Conservation (phyloP, 2,329 filamentous ascomycete species). For the Intubia oerlemansii region DNA sequence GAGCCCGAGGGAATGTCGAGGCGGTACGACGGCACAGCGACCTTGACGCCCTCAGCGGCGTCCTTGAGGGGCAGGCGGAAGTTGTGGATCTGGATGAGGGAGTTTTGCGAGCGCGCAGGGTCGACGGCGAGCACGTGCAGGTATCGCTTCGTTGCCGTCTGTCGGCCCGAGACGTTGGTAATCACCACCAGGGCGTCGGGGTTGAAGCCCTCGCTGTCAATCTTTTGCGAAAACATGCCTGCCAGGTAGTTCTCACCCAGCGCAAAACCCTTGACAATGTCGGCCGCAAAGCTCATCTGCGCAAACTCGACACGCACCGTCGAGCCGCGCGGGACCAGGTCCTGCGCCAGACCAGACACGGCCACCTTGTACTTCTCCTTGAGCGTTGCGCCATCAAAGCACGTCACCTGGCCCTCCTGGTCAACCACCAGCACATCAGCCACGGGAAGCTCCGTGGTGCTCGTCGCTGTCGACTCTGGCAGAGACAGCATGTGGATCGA, state of each 20-base stretch:
- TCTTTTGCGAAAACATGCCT: slow-evolving; percentile 25
- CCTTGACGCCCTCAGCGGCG: neutral
- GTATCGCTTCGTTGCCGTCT: slow-evolving; percentile 10
- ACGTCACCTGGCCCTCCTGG: slow-evolving; percentile 36
- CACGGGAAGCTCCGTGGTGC: neutral
- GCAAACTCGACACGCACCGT: slow-evolving; percentile 28
- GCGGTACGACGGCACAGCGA: slow-evolving; percentile 20
- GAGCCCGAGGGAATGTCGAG: slow-evolving; percentile 42
- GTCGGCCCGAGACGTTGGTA: slow-evolving; percentile 15
- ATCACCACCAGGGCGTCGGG: slow-evolving; percentile 34
- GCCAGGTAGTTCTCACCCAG: slow-evolving; percentile 31
- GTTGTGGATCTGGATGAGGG: slow-evolving; percentile 9
- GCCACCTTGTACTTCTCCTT: slow-evolving; percentile 25
- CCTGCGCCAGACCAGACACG: slow-evolving; percentile 20
- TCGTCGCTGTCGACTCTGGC: neutral
- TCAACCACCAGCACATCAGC: slow-evolving; percentile 34
- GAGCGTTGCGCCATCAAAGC: slow-evolving; percentile 34
- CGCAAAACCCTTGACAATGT: slow-evolving; percentile 32
- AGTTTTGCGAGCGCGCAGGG: slow-evolving; percentile 5
- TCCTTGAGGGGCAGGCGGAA: slow-evolving; percentile 4
- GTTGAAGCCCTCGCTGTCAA: slow-evolving; percentile 20
- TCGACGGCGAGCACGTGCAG: slow-evolving; percentile 15
- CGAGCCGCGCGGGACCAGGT: slow-evolving; percentile 14
- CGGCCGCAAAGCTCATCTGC: slow-evolving; percentile 21
- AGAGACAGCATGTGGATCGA: slow-evolving; percentile 18